phyloP scores from a whole-genome alignment of 2,329 filamentous ascomycete species.

The Colletotrichum incanum region DNA sequence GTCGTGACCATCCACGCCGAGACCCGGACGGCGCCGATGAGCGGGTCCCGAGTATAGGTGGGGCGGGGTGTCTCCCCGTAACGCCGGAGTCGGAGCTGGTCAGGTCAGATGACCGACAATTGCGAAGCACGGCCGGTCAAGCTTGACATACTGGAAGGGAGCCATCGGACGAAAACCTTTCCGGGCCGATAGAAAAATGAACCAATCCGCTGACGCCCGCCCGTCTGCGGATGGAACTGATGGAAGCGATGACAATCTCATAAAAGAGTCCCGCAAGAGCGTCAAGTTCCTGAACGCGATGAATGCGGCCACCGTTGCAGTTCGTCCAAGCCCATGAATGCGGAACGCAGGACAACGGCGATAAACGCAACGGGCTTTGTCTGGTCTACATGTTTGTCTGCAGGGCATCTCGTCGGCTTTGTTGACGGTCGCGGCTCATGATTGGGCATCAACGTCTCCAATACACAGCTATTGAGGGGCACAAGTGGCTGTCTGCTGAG shows the following conservation, averaged over 20 bases:
- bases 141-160: background rate
- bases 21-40: background rate
- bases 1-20: background rate
- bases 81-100: background rate
- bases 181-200: background rate
- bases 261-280: background rate
- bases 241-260: background rate
- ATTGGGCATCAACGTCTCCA: conserved; percentile 16
- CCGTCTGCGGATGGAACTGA: background rate
- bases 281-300: background rate
- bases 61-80: background rate
- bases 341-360: conserved; percentile 3
- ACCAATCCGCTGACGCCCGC: background rate
- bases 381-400: background rate
- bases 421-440: background rate
- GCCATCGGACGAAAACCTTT: too few species aligned
- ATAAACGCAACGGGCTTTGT: background rate
- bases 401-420: background rate
- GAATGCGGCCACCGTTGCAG: background rate
- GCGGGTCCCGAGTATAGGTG: background rate
- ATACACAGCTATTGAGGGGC: conserved; percentile 32
- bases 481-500: conserved; percentile 30
- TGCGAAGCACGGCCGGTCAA: background rate
- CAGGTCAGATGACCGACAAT: background rate
- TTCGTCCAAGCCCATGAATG: background rate